Evolutionary conservation across 768 basidiomycete genomes (phyloP).

Genomic region (Royoungia palumana): DNA sequence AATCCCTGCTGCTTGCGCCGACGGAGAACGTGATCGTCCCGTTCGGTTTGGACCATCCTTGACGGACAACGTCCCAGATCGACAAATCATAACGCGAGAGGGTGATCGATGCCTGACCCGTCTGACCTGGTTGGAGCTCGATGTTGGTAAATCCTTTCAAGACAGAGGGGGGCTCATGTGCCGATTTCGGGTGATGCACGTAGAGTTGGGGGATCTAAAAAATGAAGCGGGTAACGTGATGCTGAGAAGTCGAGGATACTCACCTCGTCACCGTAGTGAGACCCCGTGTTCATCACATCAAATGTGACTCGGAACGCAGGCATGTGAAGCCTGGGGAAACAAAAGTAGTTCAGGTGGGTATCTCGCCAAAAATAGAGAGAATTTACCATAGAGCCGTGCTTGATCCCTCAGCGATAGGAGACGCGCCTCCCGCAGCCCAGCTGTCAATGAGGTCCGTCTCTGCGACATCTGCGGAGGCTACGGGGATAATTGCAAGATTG

Average conservation of each 20-base stretch:
- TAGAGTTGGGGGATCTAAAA: conserved; percentile 71
- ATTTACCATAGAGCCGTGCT: conserved; percentile 57
- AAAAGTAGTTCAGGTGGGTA: background rate
- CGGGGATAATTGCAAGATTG: conserved; percentile 45
- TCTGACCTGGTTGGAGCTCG: conserved; percentile 46
- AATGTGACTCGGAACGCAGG: conserved; percentile 64
- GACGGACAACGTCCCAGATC: conserved; percentile 70
- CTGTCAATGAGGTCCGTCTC: conserved; percentile 35
- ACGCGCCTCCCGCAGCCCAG: conserved; percentile 61
- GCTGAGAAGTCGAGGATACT: conserved; percentile 9
- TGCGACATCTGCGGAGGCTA: conserved; percentile 35
- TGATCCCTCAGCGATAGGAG: conserved; percentile 53
- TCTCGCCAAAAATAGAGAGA: background rate
- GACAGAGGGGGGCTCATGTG: conserved; percentile 69
- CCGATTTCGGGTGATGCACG: conserved; percentile 58
- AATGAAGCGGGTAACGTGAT: background rate
- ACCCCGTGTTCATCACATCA: conserved; percentile 62
- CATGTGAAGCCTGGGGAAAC: conserved; percentile 53
- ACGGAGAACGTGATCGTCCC: conserved; percentile 62
- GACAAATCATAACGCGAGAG: conserved; percentile 69
- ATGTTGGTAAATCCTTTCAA: conserved; percentile 69
- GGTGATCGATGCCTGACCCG: conserved; percentile 45
- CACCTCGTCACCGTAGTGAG: conserved; percentile 62
- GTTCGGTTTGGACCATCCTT: conserved; percentile 70
- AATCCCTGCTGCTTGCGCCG: conserved; percentile 68